Base-by-base conservation (phyloP, 768 basidiomycete species). In the Tricholoma bakamatsutake region DNA sequence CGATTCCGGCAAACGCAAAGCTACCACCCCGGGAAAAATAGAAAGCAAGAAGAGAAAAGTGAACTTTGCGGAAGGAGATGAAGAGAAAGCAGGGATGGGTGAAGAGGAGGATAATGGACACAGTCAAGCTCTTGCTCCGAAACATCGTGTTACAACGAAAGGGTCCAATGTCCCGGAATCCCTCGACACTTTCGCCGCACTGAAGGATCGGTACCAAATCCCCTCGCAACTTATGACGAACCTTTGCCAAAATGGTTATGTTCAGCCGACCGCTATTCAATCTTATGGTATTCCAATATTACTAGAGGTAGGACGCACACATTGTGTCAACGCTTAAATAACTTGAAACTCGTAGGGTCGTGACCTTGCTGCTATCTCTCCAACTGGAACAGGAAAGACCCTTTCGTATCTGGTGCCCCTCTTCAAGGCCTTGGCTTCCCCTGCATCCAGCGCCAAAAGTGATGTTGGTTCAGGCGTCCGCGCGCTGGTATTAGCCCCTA, bases 351-450 rank as follows among this genome's bases (percentile, higher is more conserved):
- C 39, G 21, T 28, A 91, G 91, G 77, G 75, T 58, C 84, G 90
- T 55, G 96, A 99, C 70, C 77, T 97, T 21, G 87, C 90, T 52
- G 96, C 95, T 28, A 89, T 98, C 17, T 97, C 97, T 0, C 97
- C 97, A 0, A 99, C 97, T 5, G 97, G 97, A 50, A 95, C 92
- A 9, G 97, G 97, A 57, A 99, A 99, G 75, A 99, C 97, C 0
- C 77, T 98, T 5, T 83, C 94, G 0, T 99, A 98, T 70, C 77
- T 97, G 12, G 72, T 97, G 13, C 95, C 97, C 0, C 76, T 93
- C 21, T 80, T 98, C 56, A 74, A 83, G 10, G 69, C 74, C 15
- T 71, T 93, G 5, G 72, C 71, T 12, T 68, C 76, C 3, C 90
- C 90, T 5, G 67, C 76, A 8, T 72, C 83, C 30, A 79, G 75